Percentiles rank a stretch among this genome's conserved stretches.
These are phyloP conservation scores for Tribonema minus DNA, from an alignment of 108 stramenopile genomes.

Conservation along the genomic window DNA sequence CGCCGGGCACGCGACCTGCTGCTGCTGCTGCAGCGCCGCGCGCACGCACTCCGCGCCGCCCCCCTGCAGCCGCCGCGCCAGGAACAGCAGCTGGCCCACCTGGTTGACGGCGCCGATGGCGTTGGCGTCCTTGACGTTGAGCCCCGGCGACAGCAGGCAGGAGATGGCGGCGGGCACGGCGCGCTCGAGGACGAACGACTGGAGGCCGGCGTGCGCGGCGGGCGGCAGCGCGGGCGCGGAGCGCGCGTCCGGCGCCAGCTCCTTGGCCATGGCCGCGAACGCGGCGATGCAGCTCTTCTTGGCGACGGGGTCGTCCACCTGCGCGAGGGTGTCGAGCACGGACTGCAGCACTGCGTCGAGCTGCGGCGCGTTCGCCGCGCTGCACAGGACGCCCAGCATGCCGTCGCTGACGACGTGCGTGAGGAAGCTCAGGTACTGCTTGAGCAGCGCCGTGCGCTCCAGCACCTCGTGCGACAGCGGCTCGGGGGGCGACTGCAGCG, in stretches of 20 bases:
- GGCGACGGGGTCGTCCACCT: slow-evolving; percentile 8
- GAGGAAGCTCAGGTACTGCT: slow-evolving; percentile 20
- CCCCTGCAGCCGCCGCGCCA: slow-evolving; percentile 4
- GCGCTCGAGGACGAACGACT: slow-evolving; percentile 12
- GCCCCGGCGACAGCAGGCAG: slow-evolving; percentile 18
- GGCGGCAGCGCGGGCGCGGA: slow-evolving; percentile 5
- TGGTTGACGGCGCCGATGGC: slow-evolving; percentile 13
- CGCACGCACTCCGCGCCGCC: slow-evolving; percentile 4
- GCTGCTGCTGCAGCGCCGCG: background rate
- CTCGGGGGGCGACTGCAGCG: background rate
- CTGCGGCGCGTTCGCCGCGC: slow-evolving; percentile 18
- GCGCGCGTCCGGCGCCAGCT: background rate
- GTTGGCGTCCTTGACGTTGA: slow-evolving; percentile 23
- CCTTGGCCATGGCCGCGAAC: background rate
- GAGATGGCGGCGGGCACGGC: slow-evolving; percentile 15
- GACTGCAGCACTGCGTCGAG: slow-evolving; percentile 34
- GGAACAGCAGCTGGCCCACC: slow-evolving; percentile 13
- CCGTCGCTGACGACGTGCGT: slow-evolving; percentile 28
- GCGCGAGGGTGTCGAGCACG: background rate
- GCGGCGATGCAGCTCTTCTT: slow-evolving; percentile 29
- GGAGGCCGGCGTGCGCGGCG: background rate
- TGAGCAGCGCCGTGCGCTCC: slow-evolving; percentile 18
- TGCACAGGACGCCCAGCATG: slow-evolving; percentile 15
- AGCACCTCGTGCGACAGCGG: slow-evolving; percentile 28
- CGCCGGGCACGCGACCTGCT: background rate